Percentiles rank a stretch among this genome's conserved stretches.
Evolutionary conservation across 495 filamentous ascomycete genomes (phyloP).

Genomic region (Lichina pygmaea): DNA sequence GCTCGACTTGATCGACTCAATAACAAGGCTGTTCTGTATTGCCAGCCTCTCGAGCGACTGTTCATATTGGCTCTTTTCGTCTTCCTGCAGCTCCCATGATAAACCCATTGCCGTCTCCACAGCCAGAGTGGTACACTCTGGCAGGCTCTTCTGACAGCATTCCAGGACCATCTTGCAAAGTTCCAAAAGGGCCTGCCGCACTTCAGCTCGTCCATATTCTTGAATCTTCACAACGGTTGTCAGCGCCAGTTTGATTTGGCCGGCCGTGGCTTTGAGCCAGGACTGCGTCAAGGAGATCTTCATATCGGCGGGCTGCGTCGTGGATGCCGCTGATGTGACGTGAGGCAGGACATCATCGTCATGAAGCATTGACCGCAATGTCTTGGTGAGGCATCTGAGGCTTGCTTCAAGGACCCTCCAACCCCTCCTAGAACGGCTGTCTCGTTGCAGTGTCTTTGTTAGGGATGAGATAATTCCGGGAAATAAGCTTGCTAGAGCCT

Average conservation of each 20-base stretch:
- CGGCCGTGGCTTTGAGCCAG: constrained; percentile 61
- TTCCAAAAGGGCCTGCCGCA: constrained; percentile 35
- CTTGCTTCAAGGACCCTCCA: constrained; percentile 33
- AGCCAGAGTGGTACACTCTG: constrained; percentile 38
- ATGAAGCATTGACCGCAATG: constrained; percentile 36
- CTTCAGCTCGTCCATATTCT: constrained; percentile 42
- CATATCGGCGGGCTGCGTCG: constrained; percentile 3
- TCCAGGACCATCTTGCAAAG: constrained; percentile 52
- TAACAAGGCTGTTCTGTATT: constrained; percentile 31
- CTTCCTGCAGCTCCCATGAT: constrained; percentile 7
- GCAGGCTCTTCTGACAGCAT: constrained; percentile 46
- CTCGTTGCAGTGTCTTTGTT: constrained; percentile 44
- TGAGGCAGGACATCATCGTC: constrained; percentile 17
- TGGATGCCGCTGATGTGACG: constrained; percentile 10
- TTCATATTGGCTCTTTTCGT: constrained; percentile 19
- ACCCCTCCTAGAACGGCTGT: constrained; percentile 32
- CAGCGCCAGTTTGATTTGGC: constrained; percentile 66
- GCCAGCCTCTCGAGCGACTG: constrained; percentile 28
- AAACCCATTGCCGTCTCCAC: constrained; percentile 63
- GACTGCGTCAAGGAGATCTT: constrained; percentile 19
- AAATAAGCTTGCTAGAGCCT: constrained; percentile 56
- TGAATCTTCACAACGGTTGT: constrained; percentile 52
- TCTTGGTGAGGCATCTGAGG: constrained; percentile 27
- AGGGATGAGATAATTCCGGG: constrained; percentile 71
- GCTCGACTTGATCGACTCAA: constrained; percentile 40